phyloP scores from a whole-genome alignment of 257 asterid species.

The Scutellaria barbata region DNA sequence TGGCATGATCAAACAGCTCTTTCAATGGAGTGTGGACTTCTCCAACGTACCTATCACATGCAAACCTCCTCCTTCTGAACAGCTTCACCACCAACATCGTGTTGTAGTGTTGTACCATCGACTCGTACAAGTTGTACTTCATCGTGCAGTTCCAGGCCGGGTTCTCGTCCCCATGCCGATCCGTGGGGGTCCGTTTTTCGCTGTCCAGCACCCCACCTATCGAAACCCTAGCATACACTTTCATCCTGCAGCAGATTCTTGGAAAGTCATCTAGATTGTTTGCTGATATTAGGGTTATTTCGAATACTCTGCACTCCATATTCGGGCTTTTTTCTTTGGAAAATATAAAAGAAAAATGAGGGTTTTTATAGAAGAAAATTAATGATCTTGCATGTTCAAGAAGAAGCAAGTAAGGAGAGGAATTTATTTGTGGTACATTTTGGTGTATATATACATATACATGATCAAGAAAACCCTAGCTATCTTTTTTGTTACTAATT shows the following conservation, averaged over 20 bases:
- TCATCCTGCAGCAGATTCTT: conserved; percentile 52
- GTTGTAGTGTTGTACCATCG: conserved; percentile 46
- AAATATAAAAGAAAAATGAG: too few relatives aligned
- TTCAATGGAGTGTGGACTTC: conserved; percentile 56
- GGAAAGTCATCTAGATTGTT: conserved; percentile 53
- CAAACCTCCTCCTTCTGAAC: conserved; percentile 56
- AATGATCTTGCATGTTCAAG: neutral
- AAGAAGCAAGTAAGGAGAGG: neutral
- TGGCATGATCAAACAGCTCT: conserved; percentile 50
- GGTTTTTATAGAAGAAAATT: neutral
- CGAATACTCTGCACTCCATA: conserved; percentile 51
- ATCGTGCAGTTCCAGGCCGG: conserved; percentile 75
- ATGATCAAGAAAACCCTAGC: neutral
- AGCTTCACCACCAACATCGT: conserved; percentile 57
- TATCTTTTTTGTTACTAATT: neutral
- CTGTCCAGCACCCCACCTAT: conserved; percentile 42
- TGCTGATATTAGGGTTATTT: conserved; percentile 61
- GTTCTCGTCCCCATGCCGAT: conserved; percentile 56
- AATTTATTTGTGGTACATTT: neutral
- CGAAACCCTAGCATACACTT: conserved; percentile 56
- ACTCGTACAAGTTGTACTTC: conserved; percentile 49
- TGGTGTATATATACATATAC: neutral
- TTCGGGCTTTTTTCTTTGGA: too few relatives aligned
- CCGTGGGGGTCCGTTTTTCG: conserved; percentile 55
- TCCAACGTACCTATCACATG: conserved; percentile 60